phyloP scores from a whole-genome alignment of 2,329 filamentous ascomycete species.

The Diplodia sapinea region DNA sequence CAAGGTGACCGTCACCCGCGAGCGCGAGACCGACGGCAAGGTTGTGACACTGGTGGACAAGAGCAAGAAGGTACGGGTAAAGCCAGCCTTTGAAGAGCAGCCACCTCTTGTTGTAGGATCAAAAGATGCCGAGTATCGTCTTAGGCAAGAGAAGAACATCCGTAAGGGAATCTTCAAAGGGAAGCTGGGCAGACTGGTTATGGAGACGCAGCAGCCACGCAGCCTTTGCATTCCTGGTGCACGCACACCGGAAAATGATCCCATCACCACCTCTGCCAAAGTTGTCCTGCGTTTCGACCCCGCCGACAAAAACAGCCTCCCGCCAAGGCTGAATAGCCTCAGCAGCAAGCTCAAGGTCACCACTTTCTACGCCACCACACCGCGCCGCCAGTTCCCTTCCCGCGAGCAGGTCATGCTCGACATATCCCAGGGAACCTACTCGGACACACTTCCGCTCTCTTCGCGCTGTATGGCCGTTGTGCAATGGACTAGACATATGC shows the following conservation, averaged over 20 bases:
- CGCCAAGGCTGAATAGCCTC: constrained; percentile 61
- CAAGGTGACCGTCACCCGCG: constrained; percentile 54
- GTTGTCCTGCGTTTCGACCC: constrained; percentile 68
- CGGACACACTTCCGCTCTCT: constrained; percentile 59
- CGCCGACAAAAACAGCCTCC: constrained; percentile 52
- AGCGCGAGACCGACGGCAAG: constrained; percentile 47
- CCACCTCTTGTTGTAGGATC: constrained; percentile 62
- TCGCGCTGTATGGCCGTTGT: constrained; percentile 63
- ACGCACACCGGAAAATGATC: constrained; percentile 45
- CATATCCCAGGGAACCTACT: constrained; percentile 59
- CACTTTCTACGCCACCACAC: constrained; percentile 62
- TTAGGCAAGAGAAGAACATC: constrained; percentile 64
- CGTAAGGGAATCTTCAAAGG: constrained; percentile 65
- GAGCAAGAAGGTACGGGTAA: constrained; percentile 63
- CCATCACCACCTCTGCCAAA: constrained; percentile 61
- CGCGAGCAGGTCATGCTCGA: constrained; percentile 52
- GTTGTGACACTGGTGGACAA: constrained; percentile 56
- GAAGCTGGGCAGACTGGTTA: constrained; percentile 63
- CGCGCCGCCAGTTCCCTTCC: constrained; percentile 58
- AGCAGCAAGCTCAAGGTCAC: constrained; percentile 61
- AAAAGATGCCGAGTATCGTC: constrained; percentile 56
- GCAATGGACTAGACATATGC: constrained; percentile 60
- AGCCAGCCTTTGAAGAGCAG: constrained; percentile 64
- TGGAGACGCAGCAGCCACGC: constrained; percentile 64
- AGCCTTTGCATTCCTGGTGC: constrained; percentile 58